These are phyloP conservation scores for Russula lepida DNA, from an alignment of 768 basidiomycete genomes.

Conservation along the genomic window DNA sequence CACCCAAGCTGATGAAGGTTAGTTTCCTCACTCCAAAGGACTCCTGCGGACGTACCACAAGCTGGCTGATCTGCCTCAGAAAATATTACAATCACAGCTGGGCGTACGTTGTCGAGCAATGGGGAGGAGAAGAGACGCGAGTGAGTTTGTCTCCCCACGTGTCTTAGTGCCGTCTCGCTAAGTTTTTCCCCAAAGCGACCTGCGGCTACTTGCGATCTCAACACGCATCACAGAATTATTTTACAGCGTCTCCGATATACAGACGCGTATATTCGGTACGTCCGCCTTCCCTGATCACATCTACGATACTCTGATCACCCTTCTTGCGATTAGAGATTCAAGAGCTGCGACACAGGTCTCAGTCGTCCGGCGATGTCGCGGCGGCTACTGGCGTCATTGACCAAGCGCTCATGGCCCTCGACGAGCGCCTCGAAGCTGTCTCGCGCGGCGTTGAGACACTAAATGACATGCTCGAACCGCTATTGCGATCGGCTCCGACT, in stretches of 20 bases:
- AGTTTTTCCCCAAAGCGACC: conserved; percentile 41
- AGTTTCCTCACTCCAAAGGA: not conserved
- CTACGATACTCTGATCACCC: not conserved
- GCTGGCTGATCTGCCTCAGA: conserved; percentile 34
- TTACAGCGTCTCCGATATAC: conserved; percentile 81
- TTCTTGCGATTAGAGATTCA: conserved; percentile 59
- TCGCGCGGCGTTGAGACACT: conserved; percentile 63
- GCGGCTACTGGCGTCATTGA: conserved; percentile 67
- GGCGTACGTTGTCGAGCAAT: conserved; percentile 36
- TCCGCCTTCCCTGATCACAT: not conserved
- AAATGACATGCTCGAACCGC: conserved; percentile 55
- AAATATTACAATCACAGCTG: conserved; percentile 62
- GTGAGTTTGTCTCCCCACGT: conserved; percentile 36
- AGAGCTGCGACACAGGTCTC: conserved; percentile 83
- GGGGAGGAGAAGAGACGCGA: conserved; percentile 57
- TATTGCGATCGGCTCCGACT: conserved; percentile 41
- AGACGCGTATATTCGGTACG: conserved; percentile 85
- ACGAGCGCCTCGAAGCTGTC: conserved; percentile 70
- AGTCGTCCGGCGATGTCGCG: conserved; percentile 48
- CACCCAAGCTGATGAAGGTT: conserved; percentile 58
- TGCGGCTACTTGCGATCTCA: conserved; percentile 68
- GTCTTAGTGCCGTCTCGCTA: not conserved
- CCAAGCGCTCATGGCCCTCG: conserved; percentile 67
- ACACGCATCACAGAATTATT: conserved; percentile 84
- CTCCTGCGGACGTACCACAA: conserved; percentile 5